Evolutionary conservation across 768 basidiomycete genomes (phyloP), one percentile per base, ranked within the genome.

Genomic region (Termitomyces bulborhizus): DNA sequence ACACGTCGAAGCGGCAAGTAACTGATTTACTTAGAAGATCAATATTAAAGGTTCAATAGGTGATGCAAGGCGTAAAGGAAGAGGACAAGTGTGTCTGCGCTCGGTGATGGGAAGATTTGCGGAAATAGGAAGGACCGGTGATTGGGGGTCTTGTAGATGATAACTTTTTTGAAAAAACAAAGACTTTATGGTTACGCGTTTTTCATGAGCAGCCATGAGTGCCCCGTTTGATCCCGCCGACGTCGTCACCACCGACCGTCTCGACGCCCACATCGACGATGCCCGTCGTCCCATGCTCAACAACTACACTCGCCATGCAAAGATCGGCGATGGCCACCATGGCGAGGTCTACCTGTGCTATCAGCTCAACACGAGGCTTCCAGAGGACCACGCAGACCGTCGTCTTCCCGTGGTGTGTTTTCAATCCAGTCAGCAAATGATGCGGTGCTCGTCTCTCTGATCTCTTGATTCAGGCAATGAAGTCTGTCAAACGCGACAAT

Each of bases 311-410:
- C 83, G 93, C 54, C 76, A 85, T 51, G 76, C 79, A 53, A 81
- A 81, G 64, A 84, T 97, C 21, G 95, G 95, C 21, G 82, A 80
- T 55, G 95, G 95, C 12, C 90, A 92, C 66, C 94, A 97, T 65
- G 95, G 95, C 46, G 84, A 88, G 64, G 95, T 98, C 57, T 89
- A 84, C 70, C 75, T 88, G 4, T 91, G 90, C 62, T 66, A 72
- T 55, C 68, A 67, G 54, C 49, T 69, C 55, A 70, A 75, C 57
- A 34, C 78, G 65, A 66, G 80, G 82, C 69, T 75, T 69, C 66
- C 72, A 39, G 46, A 62, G 61, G 61, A 66, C 63, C 64, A 75
- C 68, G 65, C 73, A 49, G 62, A 78, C 66, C 73, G 70, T 27
- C 80, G 75, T 66, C 69, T 79, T 67, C 61, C 65, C 29, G 69